Percentiles rank a stretch among this genome's conserved stretches.
These are phyloP conservation scores for Rutidosis leptorrhynchoides DNA, from an alignment of 129 eudicot species.

Conservation along the genomic window DNA sequence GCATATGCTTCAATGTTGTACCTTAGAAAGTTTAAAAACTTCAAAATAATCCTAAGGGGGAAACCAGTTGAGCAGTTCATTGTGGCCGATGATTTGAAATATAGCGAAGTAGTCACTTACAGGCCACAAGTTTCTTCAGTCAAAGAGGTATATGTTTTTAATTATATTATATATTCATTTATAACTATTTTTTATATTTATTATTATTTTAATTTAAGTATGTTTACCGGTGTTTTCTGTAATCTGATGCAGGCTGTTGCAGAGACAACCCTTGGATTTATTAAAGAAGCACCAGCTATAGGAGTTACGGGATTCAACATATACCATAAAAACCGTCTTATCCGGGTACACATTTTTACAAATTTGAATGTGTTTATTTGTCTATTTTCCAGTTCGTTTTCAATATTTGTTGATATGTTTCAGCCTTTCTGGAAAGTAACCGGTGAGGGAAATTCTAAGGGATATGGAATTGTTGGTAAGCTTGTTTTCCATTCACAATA, in stretches of 20 bases:
- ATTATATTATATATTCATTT: no score
- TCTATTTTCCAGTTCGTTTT: background rate
- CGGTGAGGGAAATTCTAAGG: constrained; percentile 69
- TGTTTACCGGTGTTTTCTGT: background rate
- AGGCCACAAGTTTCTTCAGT: constrained; percentile 52
- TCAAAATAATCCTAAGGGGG: constrained; percentile 71
- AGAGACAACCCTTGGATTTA: constrained; percentile 80
- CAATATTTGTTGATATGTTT: constrained; percentile 12
- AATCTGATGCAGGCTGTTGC: constrained; percentile 51
- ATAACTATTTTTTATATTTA: no score
- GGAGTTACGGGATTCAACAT: constrained; percentile 69
- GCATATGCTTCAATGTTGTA: constrained; percentile 90
- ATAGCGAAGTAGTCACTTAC: constrained; percentile 42
- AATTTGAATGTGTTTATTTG: background rate
- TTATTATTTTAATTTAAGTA: background rate
- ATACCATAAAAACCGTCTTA: constrained; percentile 94
- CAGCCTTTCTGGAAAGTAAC: constrained; percentile 98
- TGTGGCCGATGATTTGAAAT: constrained; percentile 62
- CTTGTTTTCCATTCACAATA: background rate
- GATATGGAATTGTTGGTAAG: constrained; percentile 88
- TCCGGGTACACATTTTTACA: constrained; percentile 55
- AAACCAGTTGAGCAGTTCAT: constrained; percentile 72
- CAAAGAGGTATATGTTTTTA: constrained; percentile 44
- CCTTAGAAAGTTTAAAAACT: constrained; percentile 69
- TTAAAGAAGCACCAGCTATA: constrained; percentile 78